Evolutionary conservation across 139 green algal species (phyloP).

Genomic region (Chlamydomonas incerta): DNA sequence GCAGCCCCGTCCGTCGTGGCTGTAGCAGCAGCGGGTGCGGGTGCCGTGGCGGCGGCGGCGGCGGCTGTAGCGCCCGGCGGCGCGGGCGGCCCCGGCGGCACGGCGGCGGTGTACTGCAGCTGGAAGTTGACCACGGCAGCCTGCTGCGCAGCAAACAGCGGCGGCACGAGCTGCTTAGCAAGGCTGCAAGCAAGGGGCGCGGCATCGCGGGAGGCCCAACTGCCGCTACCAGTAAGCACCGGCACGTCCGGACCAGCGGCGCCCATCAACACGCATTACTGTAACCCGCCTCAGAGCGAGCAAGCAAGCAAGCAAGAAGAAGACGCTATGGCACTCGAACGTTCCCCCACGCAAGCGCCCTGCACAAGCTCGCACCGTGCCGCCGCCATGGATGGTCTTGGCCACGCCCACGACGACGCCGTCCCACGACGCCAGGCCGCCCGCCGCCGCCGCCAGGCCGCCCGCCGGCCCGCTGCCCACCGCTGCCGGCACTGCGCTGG

Average conservation of each 20-base stretch:
- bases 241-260: too few relatives aligned
- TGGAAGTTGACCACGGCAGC: conserved; percentile 16
- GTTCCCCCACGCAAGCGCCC: too few relatives aligned
- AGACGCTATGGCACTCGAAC: too few relatives aligned
- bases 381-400: conserved; percentile 25
- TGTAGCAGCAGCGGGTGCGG: not conserved
- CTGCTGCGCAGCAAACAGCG: too few relatives aligned
- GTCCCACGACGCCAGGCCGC: not conserved
- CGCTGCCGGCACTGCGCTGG: not conserved
- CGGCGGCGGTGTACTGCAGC: conserved; percentile 13
- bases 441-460: not conserved
- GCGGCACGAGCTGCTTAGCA: too few relatives aligned
- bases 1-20: not conserved
- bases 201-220: too few relatives aligned
- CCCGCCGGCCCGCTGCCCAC: not conserved
- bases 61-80: not conserved
- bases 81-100: too few relatives aligned
- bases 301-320: too few relatives aligned
- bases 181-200: too few relatives aligned
- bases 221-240: too few relatives aligned
- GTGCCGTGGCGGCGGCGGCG: not conserved
- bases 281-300: too few relatives aligned
- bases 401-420: not conserved
- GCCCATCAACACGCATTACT: too few relatives aligned
- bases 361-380: not conserved